A percentile compares a stretch with the other conserved stretches of the same genome.
phyloP scores from a whole-genome alignment of 495 filamentous ascomycete species.

The Penicillium antarcticum region DNA sequence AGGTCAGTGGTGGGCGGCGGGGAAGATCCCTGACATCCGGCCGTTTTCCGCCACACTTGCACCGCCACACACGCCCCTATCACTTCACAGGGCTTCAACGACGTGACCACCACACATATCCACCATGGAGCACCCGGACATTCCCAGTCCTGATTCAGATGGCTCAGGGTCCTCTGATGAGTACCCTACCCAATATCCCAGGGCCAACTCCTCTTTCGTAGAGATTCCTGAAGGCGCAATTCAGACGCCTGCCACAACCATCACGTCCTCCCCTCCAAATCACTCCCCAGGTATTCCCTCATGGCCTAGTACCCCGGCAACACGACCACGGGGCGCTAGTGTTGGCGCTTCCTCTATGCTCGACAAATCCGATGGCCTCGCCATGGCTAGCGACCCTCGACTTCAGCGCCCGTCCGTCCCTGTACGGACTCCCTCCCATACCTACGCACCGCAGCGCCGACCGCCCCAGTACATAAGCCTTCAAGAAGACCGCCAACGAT shows the following conservation, averaged over 20 bases:
- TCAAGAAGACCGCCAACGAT: constrained; percentile 49
- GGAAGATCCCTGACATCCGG: constrained; percentile 2
- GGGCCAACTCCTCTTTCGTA: constrained; percentile 37
- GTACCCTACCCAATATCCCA: constrained; percentile 43
- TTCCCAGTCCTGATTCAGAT: constrained; percentile 58
- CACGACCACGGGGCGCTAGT: constrained; percentile 41
- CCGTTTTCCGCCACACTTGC: constrained; percentile 13
- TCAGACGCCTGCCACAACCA: constrained; percentile 40
- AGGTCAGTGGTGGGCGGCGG: background rate
- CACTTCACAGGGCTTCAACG: constrained; percentile 14
- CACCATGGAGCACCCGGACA: constrained; percentile 55
- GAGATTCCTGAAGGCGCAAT: constrained; percentile 36
- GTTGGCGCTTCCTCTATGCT: constrained; percentile 30
- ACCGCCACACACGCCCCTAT: constrained; percentile 29
- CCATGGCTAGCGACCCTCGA: constrained; percentile 29
- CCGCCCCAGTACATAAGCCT: constrained; percentile 60
- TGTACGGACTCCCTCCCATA: constrained; percentile 64
- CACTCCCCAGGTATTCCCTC: constrained; percentile 35
- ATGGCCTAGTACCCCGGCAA: constrained; percentile 37
- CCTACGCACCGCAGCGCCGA: constrained; percentile 72
- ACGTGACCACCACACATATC: constrained; percentile 15
- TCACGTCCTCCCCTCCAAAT: constrained; percentile 42
- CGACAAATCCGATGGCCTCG: constrained; percentile 32
- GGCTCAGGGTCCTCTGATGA: constrained; percentile 64
- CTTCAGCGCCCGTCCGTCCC: constrained; percentile 59